Base-by-base conservation (phyloP, 2,329 filamentous ascomycete species). In the Myriangium duriaei region DNA sequence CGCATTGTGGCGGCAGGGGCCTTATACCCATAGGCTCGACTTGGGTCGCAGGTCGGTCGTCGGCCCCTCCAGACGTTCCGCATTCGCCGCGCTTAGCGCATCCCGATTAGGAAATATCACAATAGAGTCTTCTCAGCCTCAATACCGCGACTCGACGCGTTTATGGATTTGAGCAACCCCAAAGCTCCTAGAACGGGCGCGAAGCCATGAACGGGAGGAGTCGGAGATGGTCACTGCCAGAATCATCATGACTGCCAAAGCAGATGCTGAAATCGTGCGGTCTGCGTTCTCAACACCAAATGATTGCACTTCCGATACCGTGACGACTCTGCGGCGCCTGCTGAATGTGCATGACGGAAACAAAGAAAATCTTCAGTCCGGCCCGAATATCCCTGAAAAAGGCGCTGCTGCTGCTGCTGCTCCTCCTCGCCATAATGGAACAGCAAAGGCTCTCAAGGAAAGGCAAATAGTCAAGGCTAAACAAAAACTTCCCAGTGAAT, bases 401-500 rank as follows among this genome's bases (percentile, higher is more conserved):
- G n/a, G n/a, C n/a, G n/a, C n/a, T n/a, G n/a, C n/a, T n/a, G n/a
- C n/a, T n/a, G n/a, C n/a, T n/a, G n/a, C n/a, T n/a, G n/a, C n/a
- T n/a, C n/a, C n/a, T n/a, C 9, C 38, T 11, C 3, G 14, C 7
- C 12, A 19, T 5, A 29, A 19, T 5, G 28, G 13, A 19, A 9
- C 33, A 9, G 13, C 30, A 11, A 41, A 37, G 16, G n/a, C 5
- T 14, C 11, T 30, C 6, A 34, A 32, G 10, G 39, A 35, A 12
- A 31, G 18, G 17, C 17, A 14, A 9, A 17, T 19, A 13, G 11
- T 29, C 6, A 30, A 35, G 12, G 13, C 11, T n/a, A 18, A 13
- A 10, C 33, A 62, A 35, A 59, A 61, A 32, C 40, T 46, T 4
- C n/a, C 48, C 2, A 38, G 37, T 10, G 32, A 41, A 32, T 16